A percentile compares a stretch with the other conserved stretches of the same genome.
Conservation (phyloP, 2,329 filamentous ascomycete genomes). For the Huntiella savannae region DNA sequence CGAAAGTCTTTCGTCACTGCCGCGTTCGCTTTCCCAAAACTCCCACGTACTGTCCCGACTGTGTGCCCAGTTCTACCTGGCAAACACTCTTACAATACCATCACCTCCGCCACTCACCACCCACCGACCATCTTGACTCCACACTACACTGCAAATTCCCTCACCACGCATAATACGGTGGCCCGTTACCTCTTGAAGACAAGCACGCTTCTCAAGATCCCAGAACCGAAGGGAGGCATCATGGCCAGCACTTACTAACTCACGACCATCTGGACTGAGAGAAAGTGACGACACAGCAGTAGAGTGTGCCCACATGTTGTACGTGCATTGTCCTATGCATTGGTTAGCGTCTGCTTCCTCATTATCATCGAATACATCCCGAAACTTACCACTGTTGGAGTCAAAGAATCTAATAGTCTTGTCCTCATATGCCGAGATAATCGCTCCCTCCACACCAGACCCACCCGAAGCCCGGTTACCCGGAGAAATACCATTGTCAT, state of each 20-base stretch:
- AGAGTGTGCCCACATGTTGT: slow-evolving; percentile 94
- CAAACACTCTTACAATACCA: slow-evolving; percentile 85
- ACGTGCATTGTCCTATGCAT: slow-evolving; percentile 83
- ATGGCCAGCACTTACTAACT: slow-evolving; percentile 89
- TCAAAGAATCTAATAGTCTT: slow-evolving; percentile 94
- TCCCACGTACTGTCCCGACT: not conserved
- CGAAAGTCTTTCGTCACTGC: too few relatives aligned
- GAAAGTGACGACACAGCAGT: slow-evolving; percentile 82
- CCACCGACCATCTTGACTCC: slow-evolving; percentile 88
- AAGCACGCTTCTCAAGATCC: slow-evolving; percentile 87
- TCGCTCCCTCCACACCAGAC: slow-evolving; percentile 72
- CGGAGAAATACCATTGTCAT: slow-evolving; percentile 65
- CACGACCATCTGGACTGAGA: slow-evolving; percentile 77
- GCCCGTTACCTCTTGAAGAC: slow-evolving; percentile 84
- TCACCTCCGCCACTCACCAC: slow-evolving; percentile 90
- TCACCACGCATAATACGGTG: slow-evolving; percentile 92
- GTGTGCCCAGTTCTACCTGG: slow-evolving; percentile 22
- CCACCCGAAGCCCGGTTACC: slow-evolving; percentile 47
- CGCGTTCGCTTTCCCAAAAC: too few relatives aligned
- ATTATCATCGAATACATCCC: not conserved
- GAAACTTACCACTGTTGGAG: slow-evolving; percentile 79
- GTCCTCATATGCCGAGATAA: slow-evolving; percentile 94
- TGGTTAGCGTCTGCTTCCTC: not conserved
- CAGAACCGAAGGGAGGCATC: slow-evolving; percentile 93
- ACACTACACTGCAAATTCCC: slow-evolving; percentile 82